These are phyloP conservation scores for Pseudogymnoascus sp. DNA, from an alignment of 2,329 filamentous ascomycete species.

Conservation along the genomic window DNA sequence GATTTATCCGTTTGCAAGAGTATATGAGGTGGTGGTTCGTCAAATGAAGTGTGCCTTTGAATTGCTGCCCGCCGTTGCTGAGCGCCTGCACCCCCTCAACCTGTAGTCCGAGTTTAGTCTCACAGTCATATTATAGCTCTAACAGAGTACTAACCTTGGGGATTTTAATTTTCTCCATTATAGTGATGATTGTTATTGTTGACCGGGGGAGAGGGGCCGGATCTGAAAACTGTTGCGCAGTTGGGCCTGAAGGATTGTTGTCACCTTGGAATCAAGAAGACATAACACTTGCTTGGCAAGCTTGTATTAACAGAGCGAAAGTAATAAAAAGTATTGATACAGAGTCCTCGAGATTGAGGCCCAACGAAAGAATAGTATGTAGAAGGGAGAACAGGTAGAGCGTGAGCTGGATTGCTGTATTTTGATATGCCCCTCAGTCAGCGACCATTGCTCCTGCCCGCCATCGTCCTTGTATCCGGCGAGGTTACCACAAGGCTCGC, in stretches of 20 bases:
- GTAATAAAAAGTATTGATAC: neutral
- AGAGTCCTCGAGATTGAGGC: neutral
- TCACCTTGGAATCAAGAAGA: neutral
- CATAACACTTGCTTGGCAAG: conserved; percentile 6
- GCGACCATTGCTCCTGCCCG: neutral
- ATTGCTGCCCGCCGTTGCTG: conserved; percentile 48
- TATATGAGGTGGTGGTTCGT: conserved; percentile 52
- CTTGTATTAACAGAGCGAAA: conserved; percentile 2
- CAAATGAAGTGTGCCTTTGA: conserved; percentile 50
- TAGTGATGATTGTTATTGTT: neutral
- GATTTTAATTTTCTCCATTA: conserved; percentile 39
- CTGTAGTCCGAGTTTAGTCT: conserved; percentile 26
- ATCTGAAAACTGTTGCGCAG: neutral
- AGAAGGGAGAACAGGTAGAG: neutral
- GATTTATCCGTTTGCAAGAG: conserved; percentile 16
- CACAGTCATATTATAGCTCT: conserved; percentile 13
- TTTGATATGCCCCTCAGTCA: conserved; percentile 6
- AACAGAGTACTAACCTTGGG: conserved; percentile 31
- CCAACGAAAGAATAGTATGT: neutral
- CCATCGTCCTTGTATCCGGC: conserved; percentile 1
- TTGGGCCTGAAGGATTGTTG: neutral
- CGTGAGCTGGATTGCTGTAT: neutral
- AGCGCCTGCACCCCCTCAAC: conserved; percentile 56
- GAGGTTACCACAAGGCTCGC: conserved; percentile 3
- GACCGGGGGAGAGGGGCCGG: neutral